A percentile compares a stretch with the other conserved stretches of the same genome.
These are phyloP conservation scores for Corrigiola litoralis DNA, from an alignment of 179 eudicot genomes.

Conservation along the genomic window DNA sequence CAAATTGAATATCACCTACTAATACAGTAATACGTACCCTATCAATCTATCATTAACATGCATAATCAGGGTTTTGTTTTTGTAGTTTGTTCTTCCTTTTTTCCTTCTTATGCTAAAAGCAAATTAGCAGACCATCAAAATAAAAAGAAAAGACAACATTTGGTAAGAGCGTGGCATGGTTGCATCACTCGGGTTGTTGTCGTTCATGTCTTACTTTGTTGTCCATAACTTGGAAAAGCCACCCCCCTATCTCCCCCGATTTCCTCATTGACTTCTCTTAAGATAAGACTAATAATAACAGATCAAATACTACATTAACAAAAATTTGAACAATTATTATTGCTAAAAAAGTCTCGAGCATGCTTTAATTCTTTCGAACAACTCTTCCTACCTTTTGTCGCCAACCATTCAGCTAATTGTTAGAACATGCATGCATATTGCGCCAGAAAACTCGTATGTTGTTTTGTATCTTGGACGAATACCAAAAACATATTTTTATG, in stretches of 20 bases:
- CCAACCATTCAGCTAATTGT: slow-evolving; percentile 21
- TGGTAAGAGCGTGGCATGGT: slow-evolving; percentile 29
- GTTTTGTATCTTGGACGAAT: slow-evolving; percentile 22
- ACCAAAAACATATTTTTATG: neutral
- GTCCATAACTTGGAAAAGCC: slow-evolving; percentile 14
- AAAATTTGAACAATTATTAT: neutral
- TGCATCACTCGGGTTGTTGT: slow-evolving; percentile 43
- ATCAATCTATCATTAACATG: too few relatives aligned
- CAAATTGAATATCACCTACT: too few relatives aligned
- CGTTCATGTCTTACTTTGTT: slow-evolving; percentile 26
- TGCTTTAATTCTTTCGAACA: slow-evolving; percentile 22
- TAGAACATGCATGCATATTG: slow-evolving; percentile 25
- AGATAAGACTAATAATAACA: neutral
- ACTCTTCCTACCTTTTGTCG: slow-evolving; percentile 28
- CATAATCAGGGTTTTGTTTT: neutral
- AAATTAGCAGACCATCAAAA: neutral
- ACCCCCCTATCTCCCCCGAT: neutral
- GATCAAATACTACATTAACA: neutral
- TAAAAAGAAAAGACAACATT: slow-evolving; percentile 23
- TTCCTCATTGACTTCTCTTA: neutral
- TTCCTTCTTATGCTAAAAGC: neutral
- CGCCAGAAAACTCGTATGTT: slow-evolving; percentile 24
- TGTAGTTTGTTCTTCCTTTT: neutral
- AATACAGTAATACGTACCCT: too few relatives aligned
- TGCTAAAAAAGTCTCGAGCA: slow-evolving; percentile 10